phyloP scores from a whole-genome alignment of 2,329 filamentous ascomycete genomes.

The Capronia americana region DNA sequence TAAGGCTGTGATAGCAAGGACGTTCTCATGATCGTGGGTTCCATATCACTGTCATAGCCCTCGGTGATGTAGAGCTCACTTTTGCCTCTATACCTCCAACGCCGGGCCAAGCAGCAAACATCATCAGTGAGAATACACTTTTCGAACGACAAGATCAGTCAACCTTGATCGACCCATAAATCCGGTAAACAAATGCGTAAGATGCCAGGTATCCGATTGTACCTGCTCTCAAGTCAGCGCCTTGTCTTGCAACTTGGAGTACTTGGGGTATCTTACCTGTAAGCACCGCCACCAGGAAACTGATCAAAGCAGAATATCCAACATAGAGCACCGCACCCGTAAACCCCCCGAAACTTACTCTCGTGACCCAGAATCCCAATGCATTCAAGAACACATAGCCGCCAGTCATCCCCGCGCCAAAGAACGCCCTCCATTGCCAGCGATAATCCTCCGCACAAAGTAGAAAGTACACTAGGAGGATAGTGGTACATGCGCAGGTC shows the following conservation, averaged over 20 bases:
- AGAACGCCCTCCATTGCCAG: slow-evolving; percentile 97
- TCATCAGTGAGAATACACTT: slow-evolving; percentile 11
- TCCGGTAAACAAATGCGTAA: slow-evolving; percentile 91
- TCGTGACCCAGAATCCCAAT: slow-evolving; percentile 86
- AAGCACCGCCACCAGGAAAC: slow-evolving; percentile 89
- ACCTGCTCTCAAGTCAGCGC: slow-evolving; percentile 58
- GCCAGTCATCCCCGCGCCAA: slow-evolving; percentile 87
- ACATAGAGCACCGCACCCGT: slow-evolving; percentile 90
- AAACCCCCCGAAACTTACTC: slow-evolving; percentile 81
- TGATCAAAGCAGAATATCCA: slow-evolving; percentile 88
- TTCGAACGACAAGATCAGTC: slow-evolving; percentile 63
- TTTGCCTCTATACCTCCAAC: slow-evolving; percentile 11
- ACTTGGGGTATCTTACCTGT: slow-evolving; percentile 70
- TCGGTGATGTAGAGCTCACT: slow-evolving; percentile 4
- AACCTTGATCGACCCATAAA: slow-evolving; percentile 98
- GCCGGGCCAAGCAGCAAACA: slow-evolving; percentile 13
- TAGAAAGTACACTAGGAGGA: slow-evolving; percentile 94
- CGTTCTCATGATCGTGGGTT: neutral
- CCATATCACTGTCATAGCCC: neutral
- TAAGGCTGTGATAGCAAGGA: neutral
- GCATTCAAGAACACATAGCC: slow-evolving; percentile 92
- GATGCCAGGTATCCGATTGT: slow-evolving; percentile 95
- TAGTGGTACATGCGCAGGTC: slow-evolving; percentile 88
- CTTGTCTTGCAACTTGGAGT: neutral
- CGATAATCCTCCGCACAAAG: slow-evolving; percentile 97